Evolutionary conservation across 345 rosid genomes (phyloP).

Genomic region (Hevea brasiliensis): DNA sequence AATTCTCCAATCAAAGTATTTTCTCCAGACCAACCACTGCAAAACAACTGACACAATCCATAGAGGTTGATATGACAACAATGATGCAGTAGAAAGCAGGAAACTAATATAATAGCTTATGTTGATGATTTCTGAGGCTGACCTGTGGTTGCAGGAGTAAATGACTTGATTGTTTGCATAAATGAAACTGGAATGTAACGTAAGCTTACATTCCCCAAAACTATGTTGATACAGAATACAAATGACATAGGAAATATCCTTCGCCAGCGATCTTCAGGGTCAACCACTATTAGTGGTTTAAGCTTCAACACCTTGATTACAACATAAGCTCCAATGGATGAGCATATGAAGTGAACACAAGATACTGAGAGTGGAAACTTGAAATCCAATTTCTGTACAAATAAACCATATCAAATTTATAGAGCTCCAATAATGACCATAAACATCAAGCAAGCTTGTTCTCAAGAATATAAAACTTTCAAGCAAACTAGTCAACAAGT

Average conservation of each 20-base stretch:
- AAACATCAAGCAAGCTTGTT: not conserved
- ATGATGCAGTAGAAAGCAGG: slow-evolving; percentile 1
- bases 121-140: slow-evolving; percentile 7
- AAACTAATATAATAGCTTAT: not conserved
- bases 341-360: slow-evolving; percentile 93
- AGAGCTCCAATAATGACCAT: not conserved
- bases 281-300: slow-evolving; percentile 83
- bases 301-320: slow-evolving; percentile 86
- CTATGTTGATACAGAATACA: slow-evolving; percentile 94
- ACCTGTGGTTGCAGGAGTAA: slow-evolving; percentile 99
- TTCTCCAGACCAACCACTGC: slow-evolving; percentile 98
- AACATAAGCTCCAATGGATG: slow-evolving; percentile 89
- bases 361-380: slow-evolving; percentile 95
- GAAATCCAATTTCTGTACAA: slow-evolving; percentile 84
- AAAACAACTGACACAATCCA: slow-evolving; percentile 65
- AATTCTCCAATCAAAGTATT: slow-evolving; percentile 93
- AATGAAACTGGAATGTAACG: slow-evolving; percentile 97
- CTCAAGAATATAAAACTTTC: not conserved
- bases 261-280: slow-evolving; percentile 93
- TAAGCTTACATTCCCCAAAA: slow-evolving; percentile 90
- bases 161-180: slow-evolving; percentile 99
- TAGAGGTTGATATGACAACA: slow-evolving; percentile 9
- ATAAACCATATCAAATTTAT: slow-evolving; percentile 15
- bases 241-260: slow-evolving; percentile 98
- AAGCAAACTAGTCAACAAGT: not conserved